Evolutionary conservation across 1,284 basidiomycete species (phyloP), one percentile per base, ranked within the genome.

Genomic region (Cerrena zonata): DNA sequence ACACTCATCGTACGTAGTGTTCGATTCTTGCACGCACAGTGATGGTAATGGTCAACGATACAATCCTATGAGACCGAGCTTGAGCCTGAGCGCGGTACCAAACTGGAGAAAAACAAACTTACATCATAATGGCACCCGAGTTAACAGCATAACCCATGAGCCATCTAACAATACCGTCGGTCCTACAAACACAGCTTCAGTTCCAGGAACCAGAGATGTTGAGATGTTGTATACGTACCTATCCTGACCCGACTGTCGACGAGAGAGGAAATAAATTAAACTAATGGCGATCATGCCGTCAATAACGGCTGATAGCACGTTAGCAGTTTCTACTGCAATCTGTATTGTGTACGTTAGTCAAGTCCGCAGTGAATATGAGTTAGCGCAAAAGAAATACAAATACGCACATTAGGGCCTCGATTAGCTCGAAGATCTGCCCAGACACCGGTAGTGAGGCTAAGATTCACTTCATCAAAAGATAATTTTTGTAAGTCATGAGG

Each of bases 81-180:
- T n/a, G n/a, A n/a, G n/a, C n/a, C n/a, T 34, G 30, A 7, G 30
- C 15, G 7, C 7, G 7, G 30, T 7, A 34, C 30, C 30, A 34
- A 34, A 34, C 30, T 26, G 3, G 18, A 45, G 39, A 34, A 22
- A 10, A 19, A 40, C 7, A 10, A 40, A 22, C 47, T 41, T 18
- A 48, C 47, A 48, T 48, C 24, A 30, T 48, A 11, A 48, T 23
- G 38, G 37, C 23, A 7, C 47, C 47, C 5, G 37, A 23, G 26
- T 48, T 48, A 24, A 48, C 47, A 3, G 47, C n/a, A 22, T 48
- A 48, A 21, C 37, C 37, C 37, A 41, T 40, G 11, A 41, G 11
- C 22, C 22, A 30, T 5, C 30, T 36, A 22, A 48, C 15, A 12
- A 48, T 15, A 26, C 21, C n/a, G 21, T 41, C 47, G 4, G 47